These are phyloP conservation scores for Coemansia sp. DNA, from an alignment of 192 early-diverging fungal genomes.

Conservation along the genomic window DNA sequence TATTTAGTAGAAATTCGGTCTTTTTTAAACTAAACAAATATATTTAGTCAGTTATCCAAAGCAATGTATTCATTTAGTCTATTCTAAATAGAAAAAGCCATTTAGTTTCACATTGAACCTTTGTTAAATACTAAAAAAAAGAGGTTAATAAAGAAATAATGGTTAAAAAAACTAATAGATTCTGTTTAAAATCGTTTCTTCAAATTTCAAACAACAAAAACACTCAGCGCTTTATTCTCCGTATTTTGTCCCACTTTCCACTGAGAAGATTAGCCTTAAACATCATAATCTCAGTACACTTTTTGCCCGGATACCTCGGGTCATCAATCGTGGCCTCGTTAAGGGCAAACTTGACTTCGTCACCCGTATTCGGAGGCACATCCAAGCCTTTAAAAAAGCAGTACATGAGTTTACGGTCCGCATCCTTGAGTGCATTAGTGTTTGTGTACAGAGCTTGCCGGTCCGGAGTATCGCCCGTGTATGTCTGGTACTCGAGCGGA, in stretches of 20 bases:
- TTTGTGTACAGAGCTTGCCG: conserved; percentile 27
- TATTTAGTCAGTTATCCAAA: too few species aligned
- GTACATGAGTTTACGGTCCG: conserved; percentile 39
- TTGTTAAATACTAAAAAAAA: too few species aligned
- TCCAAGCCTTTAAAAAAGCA: conserved; percentile 37
- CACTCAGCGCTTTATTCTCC: conserved; percentile 13
- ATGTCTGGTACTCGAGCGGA: conserved; percentile 33
- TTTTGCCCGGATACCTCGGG: conserved; percentile 13
- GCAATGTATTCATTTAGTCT: too few species aligned
- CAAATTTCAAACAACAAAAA: background rate
- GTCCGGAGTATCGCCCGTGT: conserved; percentile 21
- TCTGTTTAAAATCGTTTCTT: background rate
- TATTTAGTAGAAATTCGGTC: too few species aligned
- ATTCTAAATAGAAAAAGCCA: too few species aligned
- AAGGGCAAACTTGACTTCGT: conserved; percentile 22
- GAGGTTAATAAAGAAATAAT: too few species aligned
- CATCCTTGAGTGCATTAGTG: conserved; percentile 34
- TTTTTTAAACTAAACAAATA: too few species aligned
- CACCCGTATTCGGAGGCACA: conserved; percentile 16
- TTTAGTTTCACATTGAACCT: too few species aligned
- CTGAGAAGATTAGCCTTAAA: conserved; percentile 20
- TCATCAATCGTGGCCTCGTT: conserved; percentile 32
- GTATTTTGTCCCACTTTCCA: conserved; percentile 35
- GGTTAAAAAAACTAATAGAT: too few species aligned
- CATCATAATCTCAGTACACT: conserved; percentile 24